Evolutionary conservation across 305 asterid genomes (phyloP).

Genomic region (Fraxinus latifolia): DNA sequence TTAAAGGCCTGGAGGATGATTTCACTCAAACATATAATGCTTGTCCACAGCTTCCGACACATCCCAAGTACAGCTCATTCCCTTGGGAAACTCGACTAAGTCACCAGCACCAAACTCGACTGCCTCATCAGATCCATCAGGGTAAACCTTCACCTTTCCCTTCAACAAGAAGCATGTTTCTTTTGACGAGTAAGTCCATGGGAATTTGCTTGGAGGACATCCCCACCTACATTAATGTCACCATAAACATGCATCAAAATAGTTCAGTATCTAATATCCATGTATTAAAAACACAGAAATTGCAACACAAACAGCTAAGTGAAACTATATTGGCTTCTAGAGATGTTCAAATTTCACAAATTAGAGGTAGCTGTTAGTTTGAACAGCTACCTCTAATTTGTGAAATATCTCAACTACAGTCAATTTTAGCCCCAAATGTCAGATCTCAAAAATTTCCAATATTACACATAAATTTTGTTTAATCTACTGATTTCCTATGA

Average conservation of each 20-base stretch:
- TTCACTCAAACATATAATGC: conserved; percentile 74
- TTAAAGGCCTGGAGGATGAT: not conserved
- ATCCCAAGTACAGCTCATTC: conserved; percentile 97
- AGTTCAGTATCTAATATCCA: not conserved
- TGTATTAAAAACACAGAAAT: not conserved
- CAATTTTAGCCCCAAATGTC: not conserved
- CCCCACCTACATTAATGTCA: conserved; percentile 60
- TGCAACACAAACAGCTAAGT: not conserved
- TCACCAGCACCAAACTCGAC: conserved; percentile 84
- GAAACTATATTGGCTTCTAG: not conserved
- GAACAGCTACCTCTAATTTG: not conserved
- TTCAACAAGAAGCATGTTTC: conserved; percentile 73
- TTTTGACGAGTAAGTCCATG: conserved; percentile 81
- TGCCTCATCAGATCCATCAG: conserved; percentile 63
- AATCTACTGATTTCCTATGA: too few relatives aligned
- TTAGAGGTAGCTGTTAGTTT: too few relatives aligned
- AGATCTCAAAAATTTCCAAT: not conserved
- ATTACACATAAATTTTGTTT: not conserved
- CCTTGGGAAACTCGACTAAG: conserved; percentile 80
- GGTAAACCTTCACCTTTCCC: conserved; percentile 86
- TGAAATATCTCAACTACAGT: not conserved
- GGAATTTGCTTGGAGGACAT: conserved; percentile 84
- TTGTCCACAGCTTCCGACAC: conserved; percentile 82
- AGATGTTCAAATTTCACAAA: not conserved
- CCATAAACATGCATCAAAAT: not conserved